A percentile compares a stretch with the other conserved stretches of the same genome.
Evolutionary conservation across 1,284 basidiomycete species (phyloP).

Genomic region (Hypsizygus ulmarius): DNA sequence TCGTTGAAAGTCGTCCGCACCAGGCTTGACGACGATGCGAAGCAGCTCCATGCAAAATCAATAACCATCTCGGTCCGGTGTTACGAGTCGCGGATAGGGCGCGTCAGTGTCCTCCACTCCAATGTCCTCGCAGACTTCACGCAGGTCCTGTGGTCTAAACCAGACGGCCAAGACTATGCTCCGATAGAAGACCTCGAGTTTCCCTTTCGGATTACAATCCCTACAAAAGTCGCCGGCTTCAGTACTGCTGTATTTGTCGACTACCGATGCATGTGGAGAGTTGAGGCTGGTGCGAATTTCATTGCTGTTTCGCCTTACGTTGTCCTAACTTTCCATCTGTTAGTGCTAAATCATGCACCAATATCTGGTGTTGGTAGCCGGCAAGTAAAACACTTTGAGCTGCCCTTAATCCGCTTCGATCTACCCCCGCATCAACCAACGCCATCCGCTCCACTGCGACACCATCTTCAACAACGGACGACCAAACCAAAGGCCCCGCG

Average conservation of each 20-base stretch:
- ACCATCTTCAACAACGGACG: constrained; percentile 37
- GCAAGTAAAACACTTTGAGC: constrained; percentile 64
- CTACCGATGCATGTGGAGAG: constrained; percentile 76
- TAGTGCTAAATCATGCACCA: constrained; percentile 65
- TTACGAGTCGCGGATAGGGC: constrained; percentile 70
- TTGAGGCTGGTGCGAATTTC: constrained; percentile 68
- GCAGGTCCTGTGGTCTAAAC: constrained; percentile 65
- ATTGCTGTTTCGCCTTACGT: constrained; percentile 13
- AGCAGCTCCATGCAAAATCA: constrained; percentile 58
- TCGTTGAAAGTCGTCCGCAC: constrained; percentile 57
- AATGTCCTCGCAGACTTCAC: constrained; percentile 67
- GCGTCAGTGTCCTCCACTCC: constrained; percentile 52
- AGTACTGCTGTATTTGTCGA: constrained; percentile 73
- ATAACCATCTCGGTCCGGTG: constrained; percentile 71
- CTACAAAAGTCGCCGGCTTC: constrained; percentile 59
- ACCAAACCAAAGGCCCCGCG: constrained; percentile 45
- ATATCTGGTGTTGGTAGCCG: constrained; percentile 65
- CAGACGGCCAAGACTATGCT: constrained; percentile 51
- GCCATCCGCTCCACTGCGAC: constrained; percentile 30
- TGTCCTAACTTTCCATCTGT: constrained; percentile 14
- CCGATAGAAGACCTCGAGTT: constrained; percentile 62
- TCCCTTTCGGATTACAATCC: constrained; percentile 69
- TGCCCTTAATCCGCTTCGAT: constrained; percentile 67
- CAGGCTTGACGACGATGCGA: constrained; percentile 66
- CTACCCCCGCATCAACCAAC: constrained; percentile 37